Percentiles rank a stretch among this genome's conserved stretches.
Conservation (phyloP, 306 rosid genomes). For the Rubus parviflorus region DNA sequence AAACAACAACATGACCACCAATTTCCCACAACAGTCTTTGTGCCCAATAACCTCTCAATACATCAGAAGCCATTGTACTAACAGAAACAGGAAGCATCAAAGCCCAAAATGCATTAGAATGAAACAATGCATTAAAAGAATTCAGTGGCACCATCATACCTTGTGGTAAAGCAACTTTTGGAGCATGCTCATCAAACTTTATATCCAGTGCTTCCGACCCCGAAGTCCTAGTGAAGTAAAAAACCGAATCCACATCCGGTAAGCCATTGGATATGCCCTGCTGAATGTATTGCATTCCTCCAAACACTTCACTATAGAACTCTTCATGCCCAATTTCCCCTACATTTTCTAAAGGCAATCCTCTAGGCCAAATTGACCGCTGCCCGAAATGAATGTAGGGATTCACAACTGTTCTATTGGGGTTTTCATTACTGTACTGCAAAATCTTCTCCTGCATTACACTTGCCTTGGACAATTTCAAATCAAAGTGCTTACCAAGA, state of each 20-base stretch:
- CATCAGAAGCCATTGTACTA: conserved; percentile 90
- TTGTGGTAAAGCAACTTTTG: conserved; percentile 75
- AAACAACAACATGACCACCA: conserved; percentile 78
- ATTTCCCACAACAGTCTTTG: conserved; percentile 91
- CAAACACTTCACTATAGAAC: conserved; percentile 34
- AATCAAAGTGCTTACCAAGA: conserved; percentile 31
- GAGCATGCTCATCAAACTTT: conserved; percentile 69
- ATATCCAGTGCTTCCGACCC: conserved; percentile 66
- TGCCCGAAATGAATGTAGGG: conserved; percentile 37
- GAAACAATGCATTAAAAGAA: conserved; percentile 80
- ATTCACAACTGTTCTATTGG: conserved; percentile 31
- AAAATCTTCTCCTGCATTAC: conserved; percentile 31
- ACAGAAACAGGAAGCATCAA: conserved; percentile 94
- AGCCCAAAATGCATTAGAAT: conserved; percentile 82
- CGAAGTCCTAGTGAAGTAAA: conserved; percentile 71
- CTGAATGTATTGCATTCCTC: conserved; percentile 42
- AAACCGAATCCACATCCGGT: conserved; percentile 90
- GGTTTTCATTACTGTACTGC: conserved; percentile 24
- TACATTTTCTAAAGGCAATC: conserved; percentile 34
- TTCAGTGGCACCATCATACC: conserved; percentile 82
- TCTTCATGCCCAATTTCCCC: conserved; percentile 32
- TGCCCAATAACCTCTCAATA: conserved; percentile 88
- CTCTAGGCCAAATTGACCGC: conserved; percentile 37
- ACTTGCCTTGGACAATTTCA: conserved; percentile 21
- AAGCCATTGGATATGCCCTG: conserved; percentile 59